phyloP scores from a whole-genome alignment of 129 eudicot genomes.

The Oenanthe sinensis region DNA sequence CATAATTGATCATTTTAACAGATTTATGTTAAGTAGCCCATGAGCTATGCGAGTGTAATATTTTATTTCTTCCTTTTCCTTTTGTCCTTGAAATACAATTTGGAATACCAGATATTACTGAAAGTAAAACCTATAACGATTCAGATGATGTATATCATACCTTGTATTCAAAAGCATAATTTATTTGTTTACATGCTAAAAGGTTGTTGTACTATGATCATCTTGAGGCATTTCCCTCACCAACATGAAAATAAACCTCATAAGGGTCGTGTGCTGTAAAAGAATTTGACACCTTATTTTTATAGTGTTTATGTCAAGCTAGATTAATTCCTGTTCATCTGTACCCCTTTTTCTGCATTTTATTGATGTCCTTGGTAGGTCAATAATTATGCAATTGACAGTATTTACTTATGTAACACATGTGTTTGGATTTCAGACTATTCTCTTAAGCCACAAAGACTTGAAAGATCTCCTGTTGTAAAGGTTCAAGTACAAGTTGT shows the following conservation, averaged over 20 bases:
- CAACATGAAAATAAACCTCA: background rate
- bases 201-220: background rate
- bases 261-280: background rate
- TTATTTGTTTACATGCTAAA: background rate
- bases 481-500: background rate
- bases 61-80: background rate
- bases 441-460: background rate
- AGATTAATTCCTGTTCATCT: background rate
- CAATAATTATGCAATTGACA: background rate
- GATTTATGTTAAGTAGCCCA: background rate
- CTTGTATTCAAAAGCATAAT: background rate
- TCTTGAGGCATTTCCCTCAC: background rate
- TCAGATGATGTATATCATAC: background rate
- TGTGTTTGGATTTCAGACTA: conserved; percentile 4
- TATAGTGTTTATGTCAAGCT: background rate
- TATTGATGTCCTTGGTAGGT: background rate
- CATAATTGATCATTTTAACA: background rate
- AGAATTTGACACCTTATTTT: background rate
- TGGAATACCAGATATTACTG: background rate
- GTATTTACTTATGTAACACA: background rate
- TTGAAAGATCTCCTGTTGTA: background rate
- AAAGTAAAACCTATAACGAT: background rate
- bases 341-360: background rate
- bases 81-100: background rate
- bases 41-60: background rate